phyloP scores from a whole-genome alignment of 1,139 yeast genomes.

The Yamadazyma dushanensis region DNA sequence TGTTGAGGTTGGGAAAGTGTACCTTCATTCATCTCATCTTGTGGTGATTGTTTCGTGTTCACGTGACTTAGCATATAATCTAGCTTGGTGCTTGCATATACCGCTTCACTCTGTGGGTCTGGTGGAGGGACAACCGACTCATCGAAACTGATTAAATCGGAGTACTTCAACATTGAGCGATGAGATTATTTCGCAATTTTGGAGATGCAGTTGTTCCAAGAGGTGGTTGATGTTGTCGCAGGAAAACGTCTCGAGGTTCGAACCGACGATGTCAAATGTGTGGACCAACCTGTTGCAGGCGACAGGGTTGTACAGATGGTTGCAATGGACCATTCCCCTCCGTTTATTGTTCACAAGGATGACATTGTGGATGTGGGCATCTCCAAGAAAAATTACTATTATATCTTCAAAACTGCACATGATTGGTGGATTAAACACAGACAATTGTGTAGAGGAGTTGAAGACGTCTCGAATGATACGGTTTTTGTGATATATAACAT shows the following conservation, averaged over 20 bases:
- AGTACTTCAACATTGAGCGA: conserved; percentile 11
- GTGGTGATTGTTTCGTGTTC: background rate
- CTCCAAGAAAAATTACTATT: conserved; percentile 29
- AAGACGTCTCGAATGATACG: background rate
- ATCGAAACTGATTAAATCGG: conserved; percentile 14
- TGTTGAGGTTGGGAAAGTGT: background rate
- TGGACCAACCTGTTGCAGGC: background rate
- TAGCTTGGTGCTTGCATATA: conserved; percentile 31
- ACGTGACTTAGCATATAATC: conserved; percentile 18
- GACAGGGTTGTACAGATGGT: conserved; percentile 10
- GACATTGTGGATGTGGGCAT: conserved; percentile 35
- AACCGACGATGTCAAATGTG: background rate
- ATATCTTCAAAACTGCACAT: conserved; percentile 37
- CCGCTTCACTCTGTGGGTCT: conserved; percentile 34
- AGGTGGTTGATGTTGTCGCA: conserved; percentile 13
- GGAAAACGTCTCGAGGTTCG: background rate
- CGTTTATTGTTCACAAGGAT: conserved; percentile 14
- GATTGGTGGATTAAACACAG: conserved; percentile 26
- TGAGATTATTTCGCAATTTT: conserved; percentile 3
- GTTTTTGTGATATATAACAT: conserved; percentile 19
- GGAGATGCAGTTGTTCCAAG: conserved; percentile 12
- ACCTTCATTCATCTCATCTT: too few relatives aligned
- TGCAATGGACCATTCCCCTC: conserved; percentile 5
- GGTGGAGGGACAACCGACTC: conserved; percentile 27
- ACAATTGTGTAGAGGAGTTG: background rate